These are phyloP conservation scores for Suhomyces bokatorum DNA, from an alignment of 1,139 yeast species.

Conservation along the genomic window DNA sequence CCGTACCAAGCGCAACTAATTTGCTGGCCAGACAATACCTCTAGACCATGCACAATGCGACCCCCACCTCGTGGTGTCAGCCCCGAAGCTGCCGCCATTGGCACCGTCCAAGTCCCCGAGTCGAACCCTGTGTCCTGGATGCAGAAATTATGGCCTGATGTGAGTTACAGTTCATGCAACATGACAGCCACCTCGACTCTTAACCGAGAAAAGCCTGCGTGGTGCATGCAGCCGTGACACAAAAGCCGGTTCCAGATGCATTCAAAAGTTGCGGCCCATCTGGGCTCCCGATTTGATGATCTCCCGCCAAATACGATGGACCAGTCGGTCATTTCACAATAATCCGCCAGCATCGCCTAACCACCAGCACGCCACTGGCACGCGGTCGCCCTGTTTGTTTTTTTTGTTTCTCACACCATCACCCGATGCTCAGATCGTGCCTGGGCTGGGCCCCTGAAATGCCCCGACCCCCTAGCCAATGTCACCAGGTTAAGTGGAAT, in stretches of 20 bases:
- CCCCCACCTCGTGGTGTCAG: not conserved
- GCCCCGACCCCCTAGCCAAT: not conserved
- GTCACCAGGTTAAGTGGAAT: not conserved
- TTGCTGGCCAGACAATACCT: too few species aligned
- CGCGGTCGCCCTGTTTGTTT: not conserved
- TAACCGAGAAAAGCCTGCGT: not conserved
- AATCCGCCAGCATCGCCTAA: not conserved
- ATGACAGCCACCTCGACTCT: not conserved
- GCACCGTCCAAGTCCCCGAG: not conserved
- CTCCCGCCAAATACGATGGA: not conserved
- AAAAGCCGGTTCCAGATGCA: constrained; percentile 2
- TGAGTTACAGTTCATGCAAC: not conserved
- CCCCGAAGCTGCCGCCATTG: not conserved
- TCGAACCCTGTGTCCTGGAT: constrained; percentile 1
- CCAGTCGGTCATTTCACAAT: too few species aligned
- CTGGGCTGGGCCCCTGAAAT: not conserved
- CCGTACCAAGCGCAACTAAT: too few species aligned
- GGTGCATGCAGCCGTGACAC: not conserved
- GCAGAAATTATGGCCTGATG: constrained; percentile 3
- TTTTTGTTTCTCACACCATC: not conserved
- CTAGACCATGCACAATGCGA: too few species aligned
- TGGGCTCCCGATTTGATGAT: not conserved
- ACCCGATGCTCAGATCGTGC: not conserved
- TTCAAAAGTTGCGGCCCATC: not conserved
- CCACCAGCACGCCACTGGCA: constrained; percentile 1